Conservation (phyloP, 140 eudicot genomes). For the Artemisia princeps region DNA sequence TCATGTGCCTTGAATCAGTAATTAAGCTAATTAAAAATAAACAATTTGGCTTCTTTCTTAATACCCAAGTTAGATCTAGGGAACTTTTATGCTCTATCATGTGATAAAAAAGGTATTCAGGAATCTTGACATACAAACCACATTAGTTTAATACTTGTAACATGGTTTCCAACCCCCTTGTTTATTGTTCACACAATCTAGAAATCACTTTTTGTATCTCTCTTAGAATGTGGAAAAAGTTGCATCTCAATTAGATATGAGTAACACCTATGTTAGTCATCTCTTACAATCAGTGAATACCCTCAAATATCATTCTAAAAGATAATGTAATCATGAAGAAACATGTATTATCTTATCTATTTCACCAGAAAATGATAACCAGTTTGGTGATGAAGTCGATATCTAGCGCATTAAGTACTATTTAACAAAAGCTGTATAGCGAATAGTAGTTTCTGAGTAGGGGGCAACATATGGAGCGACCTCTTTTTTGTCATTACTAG, state of each 20-base stretch:
- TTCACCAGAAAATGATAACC: too few species aligned
- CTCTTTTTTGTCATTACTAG: conserved; percentile 3
- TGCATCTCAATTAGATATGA: conserved; percentile 11
- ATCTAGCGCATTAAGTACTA: not conserved
- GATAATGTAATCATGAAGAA: too few species aligned
- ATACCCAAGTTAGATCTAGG: conserved; percentile 40
- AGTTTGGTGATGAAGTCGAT: too few species aligned
- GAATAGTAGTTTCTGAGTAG: not conserved
- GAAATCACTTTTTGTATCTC: conserved; percentile 17
- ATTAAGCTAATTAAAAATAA: conserved; percentile 7
- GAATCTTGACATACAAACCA: conserved; percentile 37
- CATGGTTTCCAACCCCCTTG: conserved; percentile 31
- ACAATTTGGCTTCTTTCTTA: conserved; percentile 28
- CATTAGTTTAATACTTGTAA: conserved; percentile 30
- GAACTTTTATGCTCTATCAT: conserved; percentile 34
- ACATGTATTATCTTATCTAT: too few species aligned
- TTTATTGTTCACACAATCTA: conserved; percentile 37
- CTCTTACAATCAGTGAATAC: too few species aligned
- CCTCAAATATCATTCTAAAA: too few species aligned
- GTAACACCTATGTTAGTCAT: not conserved
- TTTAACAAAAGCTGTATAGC: not conserved
- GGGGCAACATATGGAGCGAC: conserved; percentile 12
- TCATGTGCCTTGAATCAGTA: conserved; percentile 25
- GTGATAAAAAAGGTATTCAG: conserved; percentile 32
- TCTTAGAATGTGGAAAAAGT: conserved; percentile 17